Evolutionary conservation across 2,329 filamentous ascomycete species (phyloP).

Genomic region (Talaromyces sp.): DNA sequence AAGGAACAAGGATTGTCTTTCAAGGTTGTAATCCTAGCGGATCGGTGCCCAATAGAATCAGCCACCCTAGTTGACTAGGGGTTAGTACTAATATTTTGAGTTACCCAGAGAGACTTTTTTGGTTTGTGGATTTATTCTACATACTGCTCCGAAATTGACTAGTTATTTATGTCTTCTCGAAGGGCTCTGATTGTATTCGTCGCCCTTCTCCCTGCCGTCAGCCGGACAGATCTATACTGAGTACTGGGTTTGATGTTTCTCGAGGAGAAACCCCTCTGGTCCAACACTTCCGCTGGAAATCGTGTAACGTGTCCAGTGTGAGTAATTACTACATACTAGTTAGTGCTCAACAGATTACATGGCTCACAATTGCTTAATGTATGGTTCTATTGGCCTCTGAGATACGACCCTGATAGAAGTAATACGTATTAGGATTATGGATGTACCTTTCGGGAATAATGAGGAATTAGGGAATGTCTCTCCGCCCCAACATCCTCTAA

Average conservation of each 20-base stretch:
- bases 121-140: not conserved
- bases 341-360: not conserved
- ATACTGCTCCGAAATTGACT: not conserved
- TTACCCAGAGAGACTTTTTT: not conserved
- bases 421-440: not conserved
- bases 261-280: not conserved
- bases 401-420: not conserved
- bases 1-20: not conserved
- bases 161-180: not conserved
- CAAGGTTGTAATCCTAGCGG: conserved; percentile 1
- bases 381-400: not conserved
- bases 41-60: not conserved
- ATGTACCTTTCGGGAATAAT: not conserved
- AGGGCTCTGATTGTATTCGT: not conserved
- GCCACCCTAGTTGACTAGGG: not conserved
- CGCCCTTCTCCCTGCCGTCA: not conserved
- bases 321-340: not conserved
- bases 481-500: not conserved
- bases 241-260: not conserved
- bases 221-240: not conserved
- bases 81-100: not conserved
- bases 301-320: not conserved
- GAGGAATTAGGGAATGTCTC: not conserved
- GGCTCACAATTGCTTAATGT: not conserved
- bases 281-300: not conserved